phyloP scores from a whole-genome alignment of 257 asterid species.

The Solanum tacnaense region DNA sequence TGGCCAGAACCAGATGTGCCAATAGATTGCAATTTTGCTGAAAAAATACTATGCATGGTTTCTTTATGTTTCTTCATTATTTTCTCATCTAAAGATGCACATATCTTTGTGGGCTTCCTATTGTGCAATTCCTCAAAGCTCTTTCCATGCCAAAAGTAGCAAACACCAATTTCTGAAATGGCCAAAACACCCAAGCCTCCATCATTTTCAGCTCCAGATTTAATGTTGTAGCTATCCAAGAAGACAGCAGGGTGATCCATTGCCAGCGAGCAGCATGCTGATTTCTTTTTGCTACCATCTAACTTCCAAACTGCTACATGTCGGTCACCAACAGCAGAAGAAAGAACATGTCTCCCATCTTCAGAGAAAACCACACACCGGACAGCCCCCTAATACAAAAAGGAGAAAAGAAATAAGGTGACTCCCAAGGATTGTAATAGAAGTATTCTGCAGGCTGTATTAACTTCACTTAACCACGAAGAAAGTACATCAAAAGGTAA shows the following conservation, averaged over 20 bases:
- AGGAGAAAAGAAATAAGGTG: not conserved
- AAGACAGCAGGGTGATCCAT: constrained; percentile 92
- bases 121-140: constrained; percentile 48
- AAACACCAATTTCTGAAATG: constrained; percentile 74
- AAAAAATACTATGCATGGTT: constrained; percentile 48
- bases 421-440: not conserved
- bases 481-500: not conserved
- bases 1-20: constrained; percentile 41
- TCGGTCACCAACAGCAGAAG: constrained; percentile 74
- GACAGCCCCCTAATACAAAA: constrained; percentile 54
- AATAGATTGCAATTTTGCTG: constrained; percentile 61
- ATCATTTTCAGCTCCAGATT: constrained; percentile 27
- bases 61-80: constrained; percentile 43
- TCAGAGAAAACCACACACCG: constrained; percentile 80
- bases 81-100: constrained; percentile 34
- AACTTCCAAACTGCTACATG: constrained; percentile 73
- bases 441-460: not conserved
- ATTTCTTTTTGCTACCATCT: constrained; percentile 58
- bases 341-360: constrained; percentile 61
- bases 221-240: constrained; percentile 46
- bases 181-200: constrained; percentile 63
- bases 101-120: constrained; percentile 65
- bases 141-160: constrained; percentile 83
- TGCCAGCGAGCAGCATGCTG: constrained; percentile 52
- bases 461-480: not conserved